phyloP scores from a whole-genome alignment of 202 grass and related monocot genomes.

The Panicum hallii region DNA sequence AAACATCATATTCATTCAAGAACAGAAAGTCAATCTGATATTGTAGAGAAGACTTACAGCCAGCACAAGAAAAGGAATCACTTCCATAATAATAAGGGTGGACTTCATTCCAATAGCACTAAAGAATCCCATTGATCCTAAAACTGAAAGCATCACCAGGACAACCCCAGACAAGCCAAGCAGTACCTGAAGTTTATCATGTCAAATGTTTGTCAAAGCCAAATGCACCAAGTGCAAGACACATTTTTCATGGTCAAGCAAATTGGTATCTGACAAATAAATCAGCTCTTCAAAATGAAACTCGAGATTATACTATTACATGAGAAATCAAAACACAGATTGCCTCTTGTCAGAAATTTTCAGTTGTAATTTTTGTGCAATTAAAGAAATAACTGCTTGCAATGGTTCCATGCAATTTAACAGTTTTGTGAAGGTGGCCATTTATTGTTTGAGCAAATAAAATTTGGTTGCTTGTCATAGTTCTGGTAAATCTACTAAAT shows the following conservation, averaged over 20 bases:
- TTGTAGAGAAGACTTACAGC: constrained; percentile 74
- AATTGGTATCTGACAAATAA: constrained; percentile 29
- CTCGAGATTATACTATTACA: constrained; percentile 19
- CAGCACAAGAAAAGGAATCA: constrained; percentile 97
- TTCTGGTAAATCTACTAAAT: constrained; percentile 25
- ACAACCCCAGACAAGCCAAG: constrained; percentile 90
- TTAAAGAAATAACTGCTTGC: not conserved
- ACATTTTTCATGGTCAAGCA: constrained; percentile 22
- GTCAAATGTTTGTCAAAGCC: constrained; percentile 38
- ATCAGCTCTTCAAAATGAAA: constrained; percentile 25
- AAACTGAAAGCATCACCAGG: constrained; percentile 94
- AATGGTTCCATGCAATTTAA: not conserved
- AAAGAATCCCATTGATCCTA: constrained; percentile 94
- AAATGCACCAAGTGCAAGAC: constrained; percentile 39
- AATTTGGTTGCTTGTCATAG: not conserved
- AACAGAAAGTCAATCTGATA: constrained; percentile 22
- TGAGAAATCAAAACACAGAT: constrained; percentile 16
- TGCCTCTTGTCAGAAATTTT: constrained; percentile 2
- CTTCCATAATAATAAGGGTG: constrained; percentile 99
- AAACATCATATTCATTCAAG: constrained; percentile 6
- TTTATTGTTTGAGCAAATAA: not conserved
- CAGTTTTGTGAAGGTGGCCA: not conserved
- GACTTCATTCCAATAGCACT: constrained; percentile 92
- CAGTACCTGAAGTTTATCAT: constrained; percentile 73
- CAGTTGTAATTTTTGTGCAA: not conserved